These are phyloP conservation scores for Graphiopsis chlorocephala DNA, from an alignment of 2,329 filamentous ascomycete species.

Conservation along the genomic window DNA sequence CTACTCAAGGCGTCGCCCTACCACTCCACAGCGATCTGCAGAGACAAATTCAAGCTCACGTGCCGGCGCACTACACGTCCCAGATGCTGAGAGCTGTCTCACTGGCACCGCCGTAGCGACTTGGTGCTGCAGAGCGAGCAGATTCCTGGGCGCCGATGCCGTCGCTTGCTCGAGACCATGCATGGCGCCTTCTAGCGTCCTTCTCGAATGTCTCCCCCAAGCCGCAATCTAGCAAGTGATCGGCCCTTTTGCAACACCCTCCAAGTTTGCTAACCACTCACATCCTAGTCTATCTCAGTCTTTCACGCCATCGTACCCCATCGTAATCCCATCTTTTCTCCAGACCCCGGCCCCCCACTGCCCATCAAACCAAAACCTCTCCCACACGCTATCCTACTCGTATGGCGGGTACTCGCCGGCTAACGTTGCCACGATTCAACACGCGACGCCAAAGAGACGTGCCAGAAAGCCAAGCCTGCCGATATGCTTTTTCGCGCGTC, in stretches of 20 bases:
- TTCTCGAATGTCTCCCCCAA: conserved; percentile 7
- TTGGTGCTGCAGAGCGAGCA: not conserved
- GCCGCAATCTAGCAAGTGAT: conserved; percentile 6
- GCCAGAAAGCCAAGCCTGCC: not conserved
- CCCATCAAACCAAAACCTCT: not conserved
- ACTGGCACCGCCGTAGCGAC: not conserved
- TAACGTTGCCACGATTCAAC: not conserved
- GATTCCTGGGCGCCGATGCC: not conserved
- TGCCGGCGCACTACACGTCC: conserved; percentile 3
- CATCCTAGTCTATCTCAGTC: not conserved
- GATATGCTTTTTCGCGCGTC: not conserved
- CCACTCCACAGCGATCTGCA: not conserved
- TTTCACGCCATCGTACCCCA: not conserved
- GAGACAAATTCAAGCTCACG: conserved; percentile 11
- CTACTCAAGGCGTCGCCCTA: conserved; percentile 6
- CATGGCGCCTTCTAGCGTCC: conserved; percentile 7
- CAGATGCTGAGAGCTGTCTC: not conserved
- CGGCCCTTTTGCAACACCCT: conserved; percentile 12
- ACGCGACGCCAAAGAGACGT: not conserved
- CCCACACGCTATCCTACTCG: not conserved
- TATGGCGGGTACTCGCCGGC: not conserved
- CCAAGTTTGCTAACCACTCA: not conserved
- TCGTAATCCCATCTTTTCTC: conserved; percentile 1
- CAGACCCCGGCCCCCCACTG: conserved; percentile 7
- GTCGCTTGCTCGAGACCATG: conserved; percentile 5